phyloP scores from a whole-genome alignment of 768 basidiomycete genomes.

The Trametes cingulata region DNA sequence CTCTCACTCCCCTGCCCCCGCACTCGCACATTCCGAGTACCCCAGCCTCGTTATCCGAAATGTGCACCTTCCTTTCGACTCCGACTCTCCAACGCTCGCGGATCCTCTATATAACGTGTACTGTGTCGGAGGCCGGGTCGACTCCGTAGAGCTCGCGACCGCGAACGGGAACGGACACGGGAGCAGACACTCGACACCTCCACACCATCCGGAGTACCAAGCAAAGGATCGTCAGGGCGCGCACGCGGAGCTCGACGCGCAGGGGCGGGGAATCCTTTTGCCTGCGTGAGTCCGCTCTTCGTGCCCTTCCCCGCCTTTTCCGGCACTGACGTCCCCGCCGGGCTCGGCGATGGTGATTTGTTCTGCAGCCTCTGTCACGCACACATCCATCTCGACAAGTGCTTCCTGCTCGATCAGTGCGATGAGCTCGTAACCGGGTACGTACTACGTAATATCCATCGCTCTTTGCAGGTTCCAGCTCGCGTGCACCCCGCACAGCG shows the following conservation, averaged over 20 bases:
- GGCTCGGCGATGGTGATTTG: not conserved
- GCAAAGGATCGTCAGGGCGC: not conserved
- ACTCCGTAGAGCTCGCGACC: conserved; percentile 19
- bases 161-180: conserved; percentile 12
- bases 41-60: conserved; percentile 23
- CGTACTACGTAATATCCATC: conserved; percentile 37
- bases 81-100: conserved; percentile 15
- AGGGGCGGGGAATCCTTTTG: conserved; percentile 26
- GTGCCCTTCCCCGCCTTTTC: not conserved
- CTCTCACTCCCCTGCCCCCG: not conserved
- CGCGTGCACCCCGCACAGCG: not conserved
- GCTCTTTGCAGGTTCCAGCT: too few species aligned
- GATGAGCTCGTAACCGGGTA: conserved; percentile 54
- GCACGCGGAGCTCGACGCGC: conserved; percentile 21
- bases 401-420: conserved; percentile 61
- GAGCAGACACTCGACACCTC: conserved; percentile 16
- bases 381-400: conserved; percentile 70
- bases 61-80: conserved; percentile 22
- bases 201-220: conserved; percentile 17
- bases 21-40: conserved; percentile 8
- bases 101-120: conserved; percentile 23
- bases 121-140: conserved; percentile 19
- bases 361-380: conserved; percentile 53
- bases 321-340: not conserved
- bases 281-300: conserved; percentile 24